A percentile compares a stretch with the other conserved stretches of the same genome.
Conservation (phyloP, 2,329 filamentous ascomycete species). For the Albophoma yamanashiensis region DNA sequence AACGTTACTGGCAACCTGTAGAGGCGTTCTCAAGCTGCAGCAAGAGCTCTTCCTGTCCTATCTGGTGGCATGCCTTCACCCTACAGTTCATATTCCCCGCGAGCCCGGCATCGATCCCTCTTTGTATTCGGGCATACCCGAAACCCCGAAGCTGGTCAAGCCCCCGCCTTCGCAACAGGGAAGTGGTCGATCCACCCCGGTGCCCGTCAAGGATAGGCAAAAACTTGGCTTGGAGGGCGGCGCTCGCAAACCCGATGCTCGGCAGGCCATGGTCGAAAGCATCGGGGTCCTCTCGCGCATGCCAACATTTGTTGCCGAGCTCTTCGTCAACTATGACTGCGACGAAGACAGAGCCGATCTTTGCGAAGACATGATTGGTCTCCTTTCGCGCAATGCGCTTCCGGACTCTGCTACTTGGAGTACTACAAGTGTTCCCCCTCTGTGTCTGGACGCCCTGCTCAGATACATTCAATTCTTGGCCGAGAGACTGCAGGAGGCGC, state of each 20-base stretch:
- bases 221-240: slow-evolving; percentile 89
- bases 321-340: slow-evolving; percentile 98
- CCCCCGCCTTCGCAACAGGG: slow-evolving; percentile 58
- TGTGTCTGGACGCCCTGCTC: slow-evolving; percentile 86
- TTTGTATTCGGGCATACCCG: slow-evolving; percentile 86
- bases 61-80: slow-evolving; percentile 85
- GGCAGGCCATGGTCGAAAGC: slow-evolving; percentile 97
- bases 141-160: slow-evolving; percentile 79
- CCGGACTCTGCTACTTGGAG: slow-evolving; percentile 98
- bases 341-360: slow-evolving; percentile 84
- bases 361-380: slow-evolving; percentile 89
- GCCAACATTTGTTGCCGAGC: slow-evolving; percentile 86
- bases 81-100: slow-evolving; percentile 83
- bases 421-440: slow-evolving; percentile 90
- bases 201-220: slow-evolving; percentile 84
- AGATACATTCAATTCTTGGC: slow-evolving; percentile 88
- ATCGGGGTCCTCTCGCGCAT: slow-evolving; percentile 86
- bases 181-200: slow-evolving; percentile 81
- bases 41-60: slow-evolving; percentile 96
- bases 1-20: slow-evolving; percentile 82
- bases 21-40: slow-evolving; percentile 84
- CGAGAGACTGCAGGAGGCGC: slow-evolving; percentile 67
- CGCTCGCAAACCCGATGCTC: slow-evolving; percentile 81
- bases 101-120: slow-evolving; percentile 85
- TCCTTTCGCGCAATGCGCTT: slow-evolving; percentile 87